phyloP scores from a whole-genome alignment of 352 stramenopile species.

The Nothophytophthora sp. region DNA sequence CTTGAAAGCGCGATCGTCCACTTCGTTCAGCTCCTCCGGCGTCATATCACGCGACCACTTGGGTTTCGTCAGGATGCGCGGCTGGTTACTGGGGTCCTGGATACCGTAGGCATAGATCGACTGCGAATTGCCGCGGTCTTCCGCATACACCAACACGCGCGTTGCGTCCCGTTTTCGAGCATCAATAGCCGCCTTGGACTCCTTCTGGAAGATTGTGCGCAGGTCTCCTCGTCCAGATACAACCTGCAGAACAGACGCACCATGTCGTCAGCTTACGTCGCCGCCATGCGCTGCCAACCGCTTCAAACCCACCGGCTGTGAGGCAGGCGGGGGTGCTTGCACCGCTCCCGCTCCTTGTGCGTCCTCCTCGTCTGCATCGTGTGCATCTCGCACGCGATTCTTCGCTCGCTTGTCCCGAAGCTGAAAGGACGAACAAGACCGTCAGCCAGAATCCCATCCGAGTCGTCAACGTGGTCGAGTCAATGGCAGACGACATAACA shows the following conservation, averaged over 20 bases:
- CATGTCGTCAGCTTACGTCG: conserved; percentile 1
- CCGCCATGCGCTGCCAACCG: not conserved
- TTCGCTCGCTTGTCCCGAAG: conserved; percentile 78
- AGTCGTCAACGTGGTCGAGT: too few relatives aligned
- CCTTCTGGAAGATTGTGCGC: conserved; percentile 68
- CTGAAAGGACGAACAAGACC: too few relatives aligned
- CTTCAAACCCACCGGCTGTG: conserved; percentile 15
- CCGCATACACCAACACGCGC: conserved; percentile 52
- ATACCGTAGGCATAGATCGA: conserved; percentile 73
- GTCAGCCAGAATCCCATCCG: too few relatives aligned
- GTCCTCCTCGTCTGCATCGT: conserved; percentile 21
- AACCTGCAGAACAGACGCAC: conserved; percentile 1
- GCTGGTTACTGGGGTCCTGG: conserved; percentile 56
- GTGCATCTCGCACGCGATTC: conserved; percentile 39
- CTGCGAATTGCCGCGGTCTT: conserved; percentile 67
- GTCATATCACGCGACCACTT: conserved; percentile 69
- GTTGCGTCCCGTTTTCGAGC: conserved; percentile 74
- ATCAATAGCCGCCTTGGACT: conserved; percentile 58
- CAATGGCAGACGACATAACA: conserved; percentile 2
- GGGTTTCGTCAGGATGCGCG: conserved; percentile 64
- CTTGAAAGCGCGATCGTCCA: conserved; percentile 57
- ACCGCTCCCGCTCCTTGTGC: not conserved
- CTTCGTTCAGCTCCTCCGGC: conserved; percentile 52
- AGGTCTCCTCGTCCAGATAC: conserved; percentile 49
- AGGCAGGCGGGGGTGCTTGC: not conserved